Conservation (phyloP, 2,329 filamentous ascomycete genomes). For the Coniochaeta prunicola region DNA sequence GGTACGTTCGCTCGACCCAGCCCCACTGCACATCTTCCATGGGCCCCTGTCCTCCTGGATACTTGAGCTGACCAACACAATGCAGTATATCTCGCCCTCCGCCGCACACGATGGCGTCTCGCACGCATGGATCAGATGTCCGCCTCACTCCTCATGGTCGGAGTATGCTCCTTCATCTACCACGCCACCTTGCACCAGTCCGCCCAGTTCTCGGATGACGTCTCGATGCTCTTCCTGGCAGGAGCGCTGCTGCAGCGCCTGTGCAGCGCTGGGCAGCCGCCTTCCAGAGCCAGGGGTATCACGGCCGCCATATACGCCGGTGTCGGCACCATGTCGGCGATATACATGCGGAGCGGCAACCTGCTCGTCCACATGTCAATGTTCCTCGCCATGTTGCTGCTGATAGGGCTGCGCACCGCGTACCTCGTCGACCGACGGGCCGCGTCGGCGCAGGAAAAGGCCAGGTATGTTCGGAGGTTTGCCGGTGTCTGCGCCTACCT, state of each 20-base stretch:
- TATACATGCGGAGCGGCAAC: slow-evolving; percentile 33
- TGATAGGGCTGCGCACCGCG: slow-evolving; percentile 24
- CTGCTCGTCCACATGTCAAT: slow-evolving; percentile 35
- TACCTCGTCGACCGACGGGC: slow-evolving; percentile 24
- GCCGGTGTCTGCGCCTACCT: slow-evolving; percentile 25
- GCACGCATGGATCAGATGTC: slow-evolving; percentile 31
- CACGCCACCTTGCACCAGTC: slow-evolving; percentile 36
- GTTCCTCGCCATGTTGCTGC: slow-evolving; percentile 25
- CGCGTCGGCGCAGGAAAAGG: slow-evolving; percentile 13
- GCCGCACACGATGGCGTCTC: slow-evolving; percentile 12
- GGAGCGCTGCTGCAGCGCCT: slow-evolving; percentile 44
- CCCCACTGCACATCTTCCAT: no score
- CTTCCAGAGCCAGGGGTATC: slow-evolving; percentile 11
- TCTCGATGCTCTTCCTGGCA: slow-evolving; percentile 50
- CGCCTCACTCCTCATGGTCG: slow-evolving; percentile 30
- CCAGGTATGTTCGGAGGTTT: slow-evolving; percentile 16
- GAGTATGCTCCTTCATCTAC: slow-evolving; percentile 33
- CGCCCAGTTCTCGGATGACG: slow-evolving; percentile 43
- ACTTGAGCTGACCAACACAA: not conserved
- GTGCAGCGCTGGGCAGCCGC: slow-evolving; percentile 31
- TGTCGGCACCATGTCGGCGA: slow-evolving; percentile 31
- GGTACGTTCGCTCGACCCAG: slow-evolving; percentile 19
- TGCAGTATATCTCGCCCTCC: slow-evolving; percentile 33
- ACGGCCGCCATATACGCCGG: slow-evolving; percentile 30
- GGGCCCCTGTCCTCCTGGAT: no score